Evolutionary conservation across 1,284 basidiomycete genomes (phyloP).

Genomic region (Hemileia vastatrix): DNA sequence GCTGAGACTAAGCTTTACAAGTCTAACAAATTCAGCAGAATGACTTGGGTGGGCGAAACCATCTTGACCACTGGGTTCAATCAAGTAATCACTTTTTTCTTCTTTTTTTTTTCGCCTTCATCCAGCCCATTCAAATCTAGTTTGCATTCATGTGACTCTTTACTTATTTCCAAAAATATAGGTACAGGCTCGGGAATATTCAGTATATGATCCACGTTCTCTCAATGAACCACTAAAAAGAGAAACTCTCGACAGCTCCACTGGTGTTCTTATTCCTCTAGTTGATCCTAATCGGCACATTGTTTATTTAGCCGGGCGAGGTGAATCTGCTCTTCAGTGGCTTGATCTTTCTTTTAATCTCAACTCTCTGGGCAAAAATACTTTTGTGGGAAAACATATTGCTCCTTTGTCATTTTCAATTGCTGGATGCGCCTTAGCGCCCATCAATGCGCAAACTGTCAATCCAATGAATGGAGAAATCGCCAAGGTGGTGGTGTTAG

Average conservation of each 20-base stretch:
- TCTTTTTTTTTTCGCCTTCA: not conserved
- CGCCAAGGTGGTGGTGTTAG: constrained; percentile 44
- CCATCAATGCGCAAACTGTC: constrained; percentile 39
- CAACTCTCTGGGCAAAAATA: not conserved
- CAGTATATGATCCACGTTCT: constrained; percentile 31
- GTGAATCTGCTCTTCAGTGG: constrained; percentile 47
- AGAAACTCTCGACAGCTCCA: constrained; percentile 45
- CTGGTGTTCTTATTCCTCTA: constrained; percentile 43
- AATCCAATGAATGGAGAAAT: constrained; percentile 48
- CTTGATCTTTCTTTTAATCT: constrained; percentile 45
- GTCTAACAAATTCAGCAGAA: constrained; percentile 42
- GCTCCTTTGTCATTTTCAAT: constrained; percentile 38
- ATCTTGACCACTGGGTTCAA: constrained; percentile 47
- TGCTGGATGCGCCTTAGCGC: constrained; percentile 39
- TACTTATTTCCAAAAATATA: not conserved
- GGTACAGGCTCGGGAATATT: constrained; percentile 27
- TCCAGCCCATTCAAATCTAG: not conserved
- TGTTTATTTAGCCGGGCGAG: constrained; percentile 45
- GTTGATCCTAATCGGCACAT: constrained; percentile 46
- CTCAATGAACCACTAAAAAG: constrained; percentile 33
- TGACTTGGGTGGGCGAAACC: constrained; percentile 39
- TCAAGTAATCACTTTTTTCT: constrained; percentile 29
- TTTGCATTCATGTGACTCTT: not conserved
- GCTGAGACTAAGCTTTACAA: constrained; percentile 34
- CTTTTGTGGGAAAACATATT: constrained; percentile 27